Evolutionary conservation across 768 basidiomycete species (phyloP).

Genomic region (Porphyrellus cyaneotinctus): DNA sequence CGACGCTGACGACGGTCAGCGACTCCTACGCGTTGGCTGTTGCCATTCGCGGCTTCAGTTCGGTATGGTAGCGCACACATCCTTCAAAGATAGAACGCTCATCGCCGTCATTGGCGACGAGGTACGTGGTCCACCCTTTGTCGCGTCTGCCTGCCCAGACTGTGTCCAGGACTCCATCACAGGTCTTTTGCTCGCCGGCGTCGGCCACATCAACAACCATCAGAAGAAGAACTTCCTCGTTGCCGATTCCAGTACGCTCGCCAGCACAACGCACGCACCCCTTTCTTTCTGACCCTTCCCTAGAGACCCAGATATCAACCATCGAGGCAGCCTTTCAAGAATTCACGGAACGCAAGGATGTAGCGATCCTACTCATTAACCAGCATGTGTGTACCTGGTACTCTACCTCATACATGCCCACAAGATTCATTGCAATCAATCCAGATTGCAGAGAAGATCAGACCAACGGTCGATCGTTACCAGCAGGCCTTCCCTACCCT

Average conservation of each 20-base stretch:
- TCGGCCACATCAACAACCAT: conserved; percentile 85
- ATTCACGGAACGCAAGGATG: conserved; percentile 90
- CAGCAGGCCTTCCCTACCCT: conserved; percentile 94
- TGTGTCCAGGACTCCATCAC: conserved; percentile 86
- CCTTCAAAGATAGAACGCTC: conserved; percentile 78
- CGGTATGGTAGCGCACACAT: conserved; percentile 47
- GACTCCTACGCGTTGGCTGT: neutral
- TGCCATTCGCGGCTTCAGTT: conserved; percentile 17
- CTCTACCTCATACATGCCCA: conserved; percentile 4
- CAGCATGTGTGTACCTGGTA: conserved; percentile 71
- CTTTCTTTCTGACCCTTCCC: conserved; percentile 8
- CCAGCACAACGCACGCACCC: neutral
- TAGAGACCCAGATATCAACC: conserved; percentile 86
- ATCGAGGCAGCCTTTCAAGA: conserved; percentile 94
- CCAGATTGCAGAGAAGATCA: conserved; percentile 95
- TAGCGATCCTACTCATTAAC: conserved; percentile 96
- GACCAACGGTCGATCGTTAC: conserved; percentile 92
- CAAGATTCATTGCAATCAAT: conserved; percentile 11
- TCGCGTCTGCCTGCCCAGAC: conserved; percentile 9
- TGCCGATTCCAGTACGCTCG: conserved; percentile 82
- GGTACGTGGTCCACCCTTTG: conserved; percentile 39
- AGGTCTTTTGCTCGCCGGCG: conserved; percentile 89
- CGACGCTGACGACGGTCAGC: neutral
- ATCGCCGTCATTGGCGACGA: conserved; percentile 98
- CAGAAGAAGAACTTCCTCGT: conserved; percentile 98